Conservation (phyloP, 1,139 yeast species). For the Yamadazyma diospyri region DNA sequence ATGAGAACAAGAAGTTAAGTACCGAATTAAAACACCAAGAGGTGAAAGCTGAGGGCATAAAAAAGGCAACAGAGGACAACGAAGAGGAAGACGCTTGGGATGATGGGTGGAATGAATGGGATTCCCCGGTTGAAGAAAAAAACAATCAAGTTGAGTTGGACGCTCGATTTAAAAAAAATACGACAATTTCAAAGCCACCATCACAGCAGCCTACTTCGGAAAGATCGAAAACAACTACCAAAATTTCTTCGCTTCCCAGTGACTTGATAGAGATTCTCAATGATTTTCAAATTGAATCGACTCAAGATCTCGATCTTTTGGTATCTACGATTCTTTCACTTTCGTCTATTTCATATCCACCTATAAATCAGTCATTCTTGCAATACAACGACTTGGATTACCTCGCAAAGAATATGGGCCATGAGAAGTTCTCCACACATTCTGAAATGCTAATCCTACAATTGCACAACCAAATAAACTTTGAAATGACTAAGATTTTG, state of each 20-base stretch:
- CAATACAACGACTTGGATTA: conserved; percentile 35
- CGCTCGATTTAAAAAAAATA: not conserved
- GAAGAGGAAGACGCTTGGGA: conserved; percentile 17
- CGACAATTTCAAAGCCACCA: not conserved
- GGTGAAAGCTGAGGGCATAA: not conserved
- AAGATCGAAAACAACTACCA: conserved; percentile 9
- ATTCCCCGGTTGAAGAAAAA: conserved; percentile 4
- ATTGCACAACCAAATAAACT: conserved; percentile 10
- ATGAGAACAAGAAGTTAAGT: conserved; percentile 1
- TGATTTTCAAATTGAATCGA: conserved; percentile 18
- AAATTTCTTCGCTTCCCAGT: conserved; percentile 21
- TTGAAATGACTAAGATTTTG: conserved; percentile 13
- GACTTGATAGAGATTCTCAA: conserved; percentile 19
- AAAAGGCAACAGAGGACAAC: conserved; percentile 3
- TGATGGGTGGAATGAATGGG: conserved; percentile 26
- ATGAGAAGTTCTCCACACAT: conserved; percentile 5
- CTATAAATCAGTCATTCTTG: conserved; percentile 28
- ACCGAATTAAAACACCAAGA: not conserved
- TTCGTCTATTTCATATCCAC: conserved; percentile 32
- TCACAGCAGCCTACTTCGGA: not conserved
- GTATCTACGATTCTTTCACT: conserved; percentile 29
- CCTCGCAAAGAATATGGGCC: conserved; percentile 16
- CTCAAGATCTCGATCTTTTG: conserved; percentile 11
- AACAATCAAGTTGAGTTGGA: not conserved
- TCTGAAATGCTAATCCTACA: conserved; percentile 17